Evolutionary conservation across 352 stramenopile species (phyloP).

Genomic region (Phytophthora meadii): DNA sequence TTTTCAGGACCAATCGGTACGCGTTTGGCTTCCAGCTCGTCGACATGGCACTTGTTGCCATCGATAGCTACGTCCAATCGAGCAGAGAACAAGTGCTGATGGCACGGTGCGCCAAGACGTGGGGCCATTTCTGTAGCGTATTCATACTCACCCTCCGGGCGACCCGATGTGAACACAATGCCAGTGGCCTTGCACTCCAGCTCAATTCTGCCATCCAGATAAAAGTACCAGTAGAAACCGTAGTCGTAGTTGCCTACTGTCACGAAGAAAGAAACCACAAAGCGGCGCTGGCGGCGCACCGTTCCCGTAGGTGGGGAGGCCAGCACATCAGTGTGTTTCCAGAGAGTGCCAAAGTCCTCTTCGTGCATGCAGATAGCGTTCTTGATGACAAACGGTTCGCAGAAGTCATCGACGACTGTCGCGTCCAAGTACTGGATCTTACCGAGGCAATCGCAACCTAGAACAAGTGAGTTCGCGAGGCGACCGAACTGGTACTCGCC

Average conservation of each 20-base stretch:
- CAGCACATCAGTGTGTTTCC: conserved; percentile 75
- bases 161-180: conserved; percentile 83
- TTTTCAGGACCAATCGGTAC: conserved; percentile 50
- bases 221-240: conserved; percentile 56
- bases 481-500: conserved; percentile 83
- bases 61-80: conserved; percentile 83
- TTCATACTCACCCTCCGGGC: conserved; percentile 61
- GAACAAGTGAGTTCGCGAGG: conserved; percentile 77
- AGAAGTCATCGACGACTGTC: conserved; percentile 38
- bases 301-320: conserved; percentile 31
- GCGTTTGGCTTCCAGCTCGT: conserved; percentile 70
- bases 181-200: conserved; percentile 85
- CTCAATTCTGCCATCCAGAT: conserved; percentile 61
- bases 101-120: conserved; percentile 67
- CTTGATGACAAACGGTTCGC: conserved; percentile 41
- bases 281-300: conserved; percentile 70
- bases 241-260: conserved; percentile 91
- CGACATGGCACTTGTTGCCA: conserved; percentile 56
- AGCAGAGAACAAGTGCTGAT: conserved; percentile 86
- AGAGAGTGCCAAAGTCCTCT: conserved; percentile 46
- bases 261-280: conserved; percentile 86
- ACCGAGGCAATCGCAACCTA: conserved; percentile 75
- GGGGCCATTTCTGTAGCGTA: conserved; percentile 59
- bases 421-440: conserved; percentile 41
- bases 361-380: conserved; percentile 44